Conservation (phyloP, 2,329 filamentous ascomycete species). For the Samsoniella hepiali region DNA sequence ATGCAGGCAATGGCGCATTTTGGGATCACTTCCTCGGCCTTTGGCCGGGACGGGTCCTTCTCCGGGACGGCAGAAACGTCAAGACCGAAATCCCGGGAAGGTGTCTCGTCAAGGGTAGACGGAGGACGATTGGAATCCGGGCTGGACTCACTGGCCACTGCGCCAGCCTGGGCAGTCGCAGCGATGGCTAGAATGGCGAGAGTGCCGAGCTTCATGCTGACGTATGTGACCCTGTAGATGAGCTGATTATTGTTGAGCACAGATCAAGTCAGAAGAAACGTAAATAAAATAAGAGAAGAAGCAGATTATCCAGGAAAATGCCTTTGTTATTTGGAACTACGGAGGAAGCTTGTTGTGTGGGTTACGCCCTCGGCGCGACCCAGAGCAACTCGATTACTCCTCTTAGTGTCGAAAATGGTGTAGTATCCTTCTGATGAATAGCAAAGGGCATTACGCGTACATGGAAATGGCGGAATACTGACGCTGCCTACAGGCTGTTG, state of each 20-base stretch:
- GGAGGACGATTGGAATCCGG: background rate
- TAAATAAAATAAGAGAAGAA: background rate
- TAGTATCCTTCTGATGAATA: no score
- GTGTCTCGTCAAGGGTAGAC: background rate
- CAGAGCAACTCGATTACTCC: no score
- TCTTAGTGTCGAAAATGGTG: no score
- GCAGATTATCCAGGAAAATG: background rate
- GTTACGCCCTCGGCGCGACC: no score
- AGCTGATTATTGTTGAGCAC: background rate
- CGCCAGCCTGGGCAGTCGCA: background rate
- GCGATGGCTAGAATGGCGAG: background rate
- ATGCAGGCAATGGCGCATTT: slow-evolving; percentile 37
- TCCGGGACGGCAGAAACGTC: background rate
- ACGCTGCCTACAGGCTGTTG: background rate
- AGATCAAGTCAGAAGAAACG: background rate
- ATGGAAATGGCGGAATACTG: no score
- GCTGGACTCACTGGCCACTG: background rate
- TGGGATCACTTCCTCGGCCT: slow-evolving; percentile 34
- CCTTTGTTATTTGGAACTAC: no score
- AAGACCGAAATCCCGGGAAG: background rate
- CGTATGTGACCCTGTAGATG: background rate
- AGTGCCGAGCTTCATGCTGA: background rate
- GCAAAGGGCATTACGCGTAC: no score
- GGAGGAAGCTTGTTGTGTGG: no score
- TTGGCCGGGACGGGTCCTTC: background rate